Base-by-base conservation (phyloP, 257 asterid species). In the Euphrasia confusa region DNA sequence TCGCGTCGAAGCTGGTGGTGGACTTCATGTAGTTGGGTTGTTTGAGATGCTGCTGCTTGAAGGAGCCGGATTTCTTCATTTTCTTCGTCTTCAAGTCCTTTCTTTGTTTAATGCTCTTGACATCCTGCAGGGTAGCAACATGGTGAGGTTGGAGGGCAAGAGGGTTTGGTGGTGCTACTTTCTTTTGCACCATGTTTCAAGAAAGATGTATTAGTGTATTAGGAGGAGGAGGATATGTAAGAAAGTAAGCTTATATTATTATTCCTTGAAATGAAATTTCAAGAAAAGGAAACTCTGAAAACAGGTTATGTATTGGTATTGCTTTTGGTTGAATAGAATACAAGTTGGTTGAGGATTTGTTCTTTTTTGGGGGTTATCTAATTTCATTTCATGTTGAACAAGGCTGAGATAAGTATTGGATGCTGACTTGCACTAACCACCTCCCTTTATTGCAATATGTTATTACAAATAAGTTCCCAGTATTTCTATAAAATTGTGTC, bases 1-100 rank as follows among this genome's bases (percentile, higher is more conserved):
- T 80, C 11, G 98, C 95, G 66, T 80, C 90, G 10, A 82, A 91
- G 61, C 98, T 79, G 71, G 84, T 74, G 50, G 98, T 91, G 70
- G 95, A 63, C 81, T 83, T 88, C 98, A 91, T 91, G 79, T 91
- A 88, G 60, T 86, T 91, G 2, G 79, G 54, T 30, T 4, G 33
- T 17, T 17, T 77, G 2, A 56, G 33, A 18, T 78, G 76, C 0
- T 69, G 64, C 47, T 54, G 81, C 75, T 74, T 83, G 55, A 56
- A 33, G 6, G 85, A 68, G 13, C 82, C 88, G 10, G 95, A 81
- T 77, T 84, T 89, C 84, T 81, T 89, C 93, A 87, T 87, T 13
- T 45, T 45, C 83, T 78, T 85, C 83, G 77, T 83, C 83, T 73
- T 86, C 72, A 82, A 58, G 66, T 82, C 85, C n/a, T n/a, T n/a